Conservation (phyloP, 2,329 filamentous ascomycete genomes). For the Cladosporium sp. region DNA sequence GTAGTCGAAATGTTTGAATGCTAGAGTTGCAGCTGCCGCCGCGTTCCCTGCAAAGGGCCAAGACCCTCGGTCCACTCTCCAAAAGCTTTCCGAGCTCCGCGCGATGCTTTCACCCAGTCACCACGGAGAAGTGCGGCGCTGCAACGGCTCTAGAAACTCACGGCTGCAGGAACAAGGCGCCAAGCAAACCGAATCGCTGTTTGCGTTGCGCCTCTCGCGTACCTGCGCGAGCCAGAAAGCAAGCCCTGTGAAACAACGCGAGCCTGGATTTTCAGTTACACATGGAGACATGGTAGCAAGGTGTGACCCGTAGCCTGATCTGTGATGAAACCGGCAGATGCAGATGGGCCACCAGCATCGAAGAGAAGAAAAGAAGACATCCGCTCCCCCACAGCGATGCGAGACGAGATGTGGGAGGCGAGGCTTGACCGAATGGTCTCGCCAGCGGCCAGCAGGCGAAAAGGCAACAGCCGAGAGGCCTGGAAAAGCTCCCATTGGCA, state of each 20-base stretch:
- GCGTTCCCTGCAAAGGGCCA: background rate
- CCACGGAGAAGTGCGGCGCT: background rate
- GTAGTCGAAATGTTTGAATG: background rate
- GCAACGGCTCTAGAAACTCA: background rate
- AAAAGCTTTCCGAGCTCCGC: constrained; percentile 11
- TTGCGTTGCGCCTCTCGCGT: constrained; percentile 1
- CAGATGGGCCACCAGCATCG: background rate
- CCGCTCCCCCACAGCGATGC: background rate
- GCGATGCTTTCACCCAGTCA: background rate
- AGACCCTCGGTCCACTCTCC: background rate
- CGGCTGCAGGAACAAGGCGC: constrained; percentile 8
- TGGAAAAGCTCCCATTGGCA: constrained; percentile 1
- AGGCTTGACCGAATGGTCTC: constrained; percentile 4
- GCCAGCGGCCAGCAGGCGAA: background rate
- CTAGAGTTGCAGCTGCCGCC: background rate
- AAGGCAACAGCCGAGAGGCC: background rate
- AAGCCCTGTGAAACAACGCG: background rate
- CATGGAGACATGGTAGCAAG: no score
- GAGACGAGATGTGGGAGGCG: background rate
- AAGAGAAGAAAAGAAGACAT: background rate
- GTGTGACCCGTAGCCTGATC: background rate
- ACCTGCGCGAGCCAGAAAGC: constrained; percentile 3
- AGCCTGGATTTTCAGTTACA: background rate
- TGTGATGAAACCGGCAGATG: background rate
- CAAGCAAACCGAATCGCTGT: background rate